phyloP scores from a whole-genome alignment of 2,329 filamentous ascomycete species.

The Alternaria triticimaculans region DNA sequence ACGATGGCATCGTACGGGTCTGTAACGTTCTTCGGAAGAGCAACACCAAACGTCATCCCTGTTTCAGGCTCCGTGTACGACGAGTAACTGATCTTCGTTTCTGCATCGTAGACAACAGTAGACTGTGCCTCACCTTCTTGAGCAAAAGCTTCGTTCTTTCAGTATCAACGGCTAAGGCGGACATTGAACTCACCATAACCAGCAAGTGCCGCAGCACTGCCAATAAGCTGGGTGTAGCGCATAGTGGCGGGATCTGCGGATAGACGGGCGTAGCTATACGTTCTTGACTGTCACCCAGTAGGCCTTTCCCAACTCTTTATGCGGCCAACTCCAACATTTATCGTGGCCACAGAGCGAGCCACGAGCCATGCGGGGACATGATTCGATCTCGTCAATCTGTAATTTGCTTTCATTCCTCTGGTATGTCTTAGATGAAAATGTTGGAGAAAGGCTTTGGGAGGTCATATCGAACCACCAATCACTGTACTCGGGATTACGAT shows the following conservation, averaged over 20 bases:
- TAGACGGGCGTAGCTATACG: slow-evolving; percentile 7
- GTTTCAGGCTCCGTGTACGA: slow-evolving; percentile 37
- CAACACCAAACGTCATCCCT: slow-evolving; percentile 40
- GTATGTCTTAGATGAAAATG: slow-evolving; percentile 38
- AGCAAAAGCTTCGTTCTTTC: slow-evolving; percentile 29
- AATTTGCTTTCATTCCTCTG: slow-evolving; percentile 28
- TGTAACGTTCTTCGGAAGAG: slow-evolving; percentile 35
- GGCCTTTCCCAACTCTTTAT: slow-evolving; percentile 31
- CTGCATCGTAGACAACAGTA: slow-evolving; percentile 38
- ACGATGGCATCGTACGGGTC: slow-evolving; percentile 44
- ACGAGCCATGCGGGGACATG: slow-evolving; percentile 17
- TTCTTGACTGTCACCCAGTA: slow-evolving; percentile 3
- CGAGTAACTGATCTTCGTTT: slow-evolving; percentile 42
- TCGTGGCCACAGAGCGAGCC: slow-evolving; percentile 18
- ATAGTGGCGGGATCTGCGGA: slow-evolving; percentile 22
- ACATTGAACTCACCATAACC: slow-evolving; percentile 28
- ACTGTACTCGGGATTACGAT: slow-evolving; percentile 23
- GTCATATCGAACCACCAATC: slow-evolving; percentile 31
- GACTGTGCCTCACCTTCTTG: slow-evolving; percentile 40
- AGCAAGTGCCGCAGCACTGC: slow-evolving; percentile 38
- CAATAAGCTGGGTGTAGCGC: slow-evolving; percentile 35
- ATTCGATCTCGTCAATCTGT: slow-evolving; percentile 19
- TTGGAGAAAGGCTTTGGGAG: slow-evolving; percentile 18
- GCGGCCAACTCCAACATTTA: slow-evolving; percentile 8
- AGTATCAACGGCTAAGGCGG: slow-evolving; percentile 1